Evolutionary conservation across 1,284 basidiomycete genomes (phyloP).

Genomic region (Trichosporon asahii): DNA sequence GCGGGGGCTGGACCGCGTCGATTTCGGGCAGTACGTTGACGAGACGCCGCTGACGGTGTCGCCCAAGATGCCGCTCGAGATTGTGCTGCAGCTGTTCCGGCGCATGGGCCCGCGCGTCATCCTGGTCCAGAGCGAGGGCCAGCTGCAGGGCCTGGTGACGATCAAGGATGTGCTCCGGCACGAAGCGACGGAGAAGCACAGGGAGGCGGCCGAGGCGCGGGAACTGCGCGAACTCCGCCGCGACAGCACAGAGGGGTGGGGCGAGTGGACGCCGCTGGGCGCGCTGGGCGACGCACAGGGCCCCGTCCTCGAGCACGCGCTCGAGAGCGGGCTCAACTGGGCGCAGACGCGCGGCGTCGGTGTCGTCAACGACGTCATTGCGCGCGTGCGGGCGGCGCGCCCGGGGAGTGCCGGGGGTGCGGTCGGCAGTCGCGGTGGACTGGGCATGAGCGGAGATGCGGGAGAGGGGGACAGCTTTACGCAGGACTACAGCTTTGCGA

Average conservation of each 20-base stretch:
- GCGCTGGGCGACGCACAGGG: slow-evolving; percentile 7
- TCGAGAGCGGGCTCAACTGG: slow-evolving; percentile 23
- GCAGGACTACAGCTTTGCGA: slow-evolving; percentile 7
- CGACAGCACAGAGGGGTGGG: not conserved
- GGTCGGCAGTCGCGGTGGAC: not conserved
- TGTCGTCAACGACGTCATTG: slow-evolving; percentile 23
- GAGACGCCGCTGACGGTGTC: slow-evolving; percentile 91
- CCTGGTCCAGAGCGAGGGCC: slow-evolving; percentile 80
- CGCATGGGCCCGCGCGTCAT: slow-evolving; percentile 94
- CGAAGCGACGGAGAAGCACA: slow-evolving; percentile 56
- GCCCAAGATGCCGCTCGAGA: slow-evolving; percentile 88
- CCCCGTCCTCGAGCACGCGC: slow-evolving; percentile 18
- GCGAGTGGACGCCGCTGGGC: slow-evolving; percentile 11
- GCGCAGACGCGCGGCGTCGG: slow-evolving; percentile 23
- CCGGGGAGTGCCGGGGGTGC: not conserved
- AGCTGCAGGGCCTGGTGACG: slow-evolving; percentile 80
- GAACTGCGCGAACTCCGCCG: not conserved
- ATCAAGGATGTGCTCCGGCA: slow-evolving; percentile 93
- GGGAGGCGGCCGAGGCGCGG: slow-evolving; percentile 14
- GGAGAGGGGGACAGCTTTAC: not conserved
- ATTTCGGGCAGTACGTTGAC: slow-evolving; percentile 88
- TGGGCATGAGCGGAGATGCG: not conserved
- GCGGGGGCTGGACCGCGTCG: slow-evolving; percentile 56
- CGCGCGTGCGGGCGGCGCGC: slow-evolving; percentile 17
- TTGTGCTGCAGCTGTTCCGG: slow-evolving; percentile 93